Evolutionary conservation across 208 protist genomes (phyloP).

Genomic region (Leishmania guyanensis): DNA sequence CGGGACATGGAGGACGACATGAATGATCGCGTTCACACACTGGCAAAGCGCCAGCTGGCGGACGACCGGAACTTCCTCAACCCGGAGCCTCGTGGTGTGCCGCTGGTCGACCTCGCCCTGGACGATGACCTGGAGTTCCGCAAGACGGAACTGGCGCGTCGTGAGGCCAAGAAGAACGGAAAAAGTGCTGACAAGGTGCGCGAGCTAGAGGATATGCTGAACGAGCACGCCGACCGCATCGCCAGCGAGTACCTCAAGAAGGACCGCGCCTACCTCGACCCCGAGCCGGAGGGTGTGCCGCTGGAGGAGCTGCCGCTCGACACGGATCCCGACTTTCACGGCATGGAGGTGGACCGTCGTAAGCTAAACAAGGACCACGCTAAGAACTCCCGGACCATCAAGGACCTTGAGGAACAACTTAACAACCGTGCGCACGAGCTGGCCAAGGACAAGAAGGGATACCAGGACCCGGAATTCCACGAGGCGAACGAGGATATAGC

Average conservation of each 20-base stretch:
- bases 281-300: constrained; percentile 69
- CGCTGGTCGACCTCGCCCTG: constrained; percentile 58
- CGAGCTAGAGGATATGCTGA: constrained; percentile 61
- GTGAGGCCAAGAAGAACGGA: constrained; percentile 55
- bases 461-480: constrained; percentile 79
- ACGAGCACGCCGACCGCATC: constrained; percentile 58
- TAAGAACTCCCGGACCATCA: constrained; percentile 36
- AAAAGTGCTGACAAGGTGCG: constrained; percentile 31
- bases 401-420: constrained; percentile 36
- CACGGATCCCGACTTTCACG: constrained; percentile 64
- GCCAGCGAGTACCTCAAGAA: constrained; percentile 65
- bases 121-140: constrained; percentile 63
- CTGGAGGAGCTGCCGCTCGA: constrained; percentile 66
- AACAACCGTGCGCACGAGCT: constrained; percentile 59
- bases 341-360: constrained; percentile 59
- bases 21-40: constrained; percentile 51
- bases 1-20: constrained; percentile 58
- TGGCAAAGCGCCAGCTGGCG: constrained; percentile 51
- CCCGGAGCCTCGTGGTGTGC: constrained; percentile 72
- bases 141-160: constrained; percentile 48
- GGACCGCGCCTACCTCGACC: constrained; percentile 79
- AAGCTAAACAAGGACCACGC: constrained; percentile 47
- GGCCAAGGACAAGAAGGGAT: constrained; percentile 67
- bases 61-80: constrained; percentile 69
- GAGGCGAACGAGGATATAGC: constrained; percentile 66